Base-by-base conservation (phyloP, 2,329 filamentous ascomycete species). In the Calcarisporium arbuscula region DNA sequence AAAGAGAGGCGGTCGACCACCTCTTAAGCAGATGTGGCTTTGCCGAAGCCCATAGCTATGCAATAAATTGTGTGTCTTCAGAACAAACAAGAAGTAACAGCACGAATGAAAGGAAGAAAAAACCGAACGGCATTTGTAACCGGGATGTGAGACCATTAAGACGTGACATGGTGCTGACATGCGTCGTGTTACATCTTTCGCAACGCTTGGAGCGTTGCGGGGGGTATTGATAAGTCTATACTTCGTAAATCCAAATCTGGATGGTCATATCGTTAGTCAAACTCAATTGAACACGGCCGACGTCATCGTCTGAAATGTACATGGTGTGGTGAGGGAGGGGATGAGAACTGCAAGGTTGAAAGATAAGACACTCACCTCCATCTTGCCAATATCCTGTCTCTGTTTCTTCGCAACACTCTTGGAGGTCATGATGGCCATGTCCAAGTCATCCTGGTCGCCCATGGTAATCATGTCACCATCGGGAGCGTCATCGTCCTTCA, bases 401-500 rank as follows among this genome's bases (percentile, higher is more conserved):
- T 90, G 82, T 58, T 76, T 84, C 61, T 70, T 77, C 30, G 84
- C 88, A 39, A 67, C 64, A 32, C 74, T 73, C 58, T 78, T 85
- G 6, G 81, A 80, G 30, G 68, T 74, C 57, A 76, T 73, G 35
- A 96, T 71, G 19, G 86, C 80, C 78, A 95, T 85, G 32, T 96
- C 89, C 43, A 95, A 63, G 64, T 98, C 92, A 52, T 98, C 92
- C 59, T 95, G 86, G 58, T 98, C 92, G 19, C 84, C 88, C 77
- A 98, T 82, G 20, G 90, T 95, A 53, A 98, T 94, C 84, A 95
- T 90, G 53, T 96, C 90, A 4, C 83, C 84, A 36, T 82, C 71
- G 1, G 75, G 74, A 40, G 68, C 60, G 47, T 86, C 83, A 48
- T 96, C 92, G 44, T 94, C 87, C 51, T 74, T 77, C 48, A 89